Base-by-base conservation (phyloP, 352 stramenopile species). In the Albugo candida region DNA sequence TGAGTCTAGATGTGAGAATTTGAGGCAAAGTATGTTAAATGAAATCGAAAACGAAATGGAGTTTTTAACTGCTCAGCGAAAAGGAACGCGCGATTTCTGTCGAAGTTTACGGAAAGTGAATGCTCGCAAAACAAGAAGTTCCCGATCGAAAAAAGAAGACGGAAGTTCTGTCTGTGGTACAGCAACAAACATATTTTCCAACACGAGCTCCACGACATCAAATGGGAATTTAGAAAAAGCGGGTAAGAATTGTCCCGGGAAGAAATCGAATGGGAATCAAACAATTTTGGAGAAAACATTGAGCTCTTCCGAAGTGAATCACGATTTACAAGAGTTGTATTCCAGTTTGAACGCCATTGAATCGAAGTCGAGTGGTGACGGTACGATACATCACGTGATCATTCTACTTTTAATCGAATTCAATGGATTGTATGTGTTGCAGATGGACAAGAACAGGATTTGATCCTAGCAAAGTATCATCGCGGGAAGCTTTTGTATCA, bases 11-110 rank as follows among this genome's bases (percentile, higher is more conserved):
- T 88, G 76, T 53, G 74, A 82, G 35, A 83, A 81, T 52, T 55
- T 88, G 45, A 70, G 75, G 16, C 68, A 85, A 19, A 73, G 85
- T 49, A 88, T 88, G 76, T 60, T 88, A 19, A 73, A 85, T 20
- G 76, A 88, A 56, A 88, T 88, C 58, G 68, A 84, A 39, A 63
- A 84, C 36, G 76, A 88, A 58, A 85, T 88, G 59, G 72, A 88
- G 52, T 79, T 83, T 47, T 61, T 84, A 24, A 60, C 75, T 41
- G 75, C 82, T 48, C 70, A 88, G 54, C 71, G 68, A 44, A 81
- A 77, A 20, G 69, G 71, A 41, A 66, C 56, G 42, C 13, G 2
- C 18, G 20, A 38, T 39, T 56, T 34, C 18, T 35, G 38, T 41
- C 38, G 53, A 43, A 36, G 45, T 38, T 41, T 17, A 42, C 3